Conservation (phyloP, 192 early-diverging fungal species). For the Coemansia sp. region DNA sequence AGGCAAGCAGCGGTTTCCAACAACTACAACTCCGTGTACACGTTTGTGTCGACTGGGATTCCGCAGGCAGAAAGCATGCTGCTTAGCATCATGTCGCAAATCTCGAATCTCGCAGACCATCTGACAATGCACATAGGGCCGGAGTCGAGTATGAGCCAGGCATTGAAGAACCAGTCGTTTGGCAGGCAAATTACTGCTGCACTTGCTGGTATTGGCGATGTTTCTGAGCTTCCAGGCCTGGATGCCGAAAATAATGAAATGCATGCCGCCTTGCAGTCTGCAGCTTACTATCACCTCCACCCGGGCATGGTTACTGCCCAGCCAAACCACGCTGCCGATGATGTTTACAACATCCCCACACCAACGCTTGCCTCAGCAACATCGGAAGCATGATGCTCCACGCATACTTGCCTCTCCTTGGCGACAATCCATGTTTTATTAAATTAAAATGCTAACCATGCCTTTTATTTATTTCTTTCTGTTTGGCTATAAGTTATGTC, state of each 20-base stretch:
- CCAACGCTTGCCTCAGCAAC: not conserved
- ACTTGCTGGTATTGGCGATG: not conserved
- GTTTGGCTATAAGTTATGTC: not conserved
- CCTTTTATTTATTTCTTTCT: not conserved
- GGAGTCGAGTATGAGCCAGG: too few species aligned
- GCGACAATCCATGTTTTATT: not conserved
- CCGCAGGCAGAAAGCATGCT: slow-evolving; percentile 26
- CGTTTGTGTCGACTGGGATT: slow-evolving; percentile 32
- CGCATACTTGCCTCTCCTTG: not conserved
- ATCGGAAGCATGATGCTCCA: not conserved
- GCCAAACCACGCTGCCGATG: not conserved
- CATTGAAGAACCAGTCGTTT: not conserved
- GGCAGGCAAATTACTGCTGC: not conserved
- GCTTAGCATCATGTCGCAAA: slow-evolving; percentile 18
- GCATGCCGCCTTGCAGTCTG: slow-evolving; percentile 22
- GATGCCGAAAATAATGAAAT: slow-evolving; percentile 3
- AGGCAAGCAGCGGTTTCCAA: slow-evolving; percentile 12
- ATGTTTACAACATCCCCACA: not conserved
- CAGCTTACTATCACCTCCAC: slow-evolving; percentile 10
- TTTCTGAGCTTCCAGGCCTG: slow-evolving; percentile 1
- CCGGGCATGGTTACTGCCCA: not conserved
- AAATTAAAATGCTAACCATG: not conserved
- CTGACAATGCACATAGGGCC: not conserved
- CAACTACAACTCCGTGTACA: slow-evolving; percentile 26
- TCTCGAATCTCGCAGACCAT: slow-evolving; percentile 6